These are phyloP conservation scores for Eucommia ulmoides DNA, from an alignment of 257 asterid species.

Conservation along the genomic window DNA sequence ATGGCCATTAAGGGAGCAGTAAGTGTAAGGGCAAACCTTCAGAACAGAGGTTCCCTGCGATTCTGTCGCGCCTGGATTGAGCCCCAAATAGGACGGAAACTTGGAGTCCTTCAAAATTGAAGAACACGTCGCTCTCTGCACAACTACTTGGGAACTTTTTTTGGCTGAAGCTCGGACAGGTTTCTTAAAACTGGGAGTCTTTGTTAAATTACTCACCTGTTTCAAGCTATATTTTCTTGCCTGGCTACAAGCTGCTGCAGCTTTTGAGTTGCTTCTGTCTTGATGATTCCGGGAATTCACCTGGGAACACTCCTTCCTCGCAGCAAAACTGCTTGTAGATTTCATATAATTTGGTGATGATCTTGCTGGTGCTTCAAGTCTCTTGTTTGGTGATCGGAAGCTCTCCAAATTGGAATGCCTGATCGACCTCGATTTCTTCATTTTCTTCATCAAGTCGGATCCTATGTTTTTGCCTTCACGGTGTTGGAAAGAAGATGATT, in stretches of 20 bases:
- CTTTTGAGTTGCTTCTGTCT: slow-evolving; percentile 14
- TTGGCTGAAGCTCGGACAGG: slow-evolving; percentile 28
- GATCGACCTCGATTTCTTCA: slow-evolving; percentile 59
- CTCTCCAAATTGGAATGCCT: slow-evolving; percentile 21
- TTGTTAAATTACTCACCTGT: slow-evolving; percentile 30
- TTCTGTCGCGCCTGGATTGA: slow-evolving; percentile 51
- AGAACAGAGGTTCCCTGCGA: slow-evolving; percentile 48
- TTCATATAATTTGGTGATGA: slow-evolving; percentile 71
- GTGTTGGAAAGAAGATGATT: slow-evolving; percentile 24
- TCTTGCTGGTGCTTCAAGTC: slow-evolving; percentile 7
- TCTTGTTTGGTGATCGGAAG: slow-evolving; percentile 7
- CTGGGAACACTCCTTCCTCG: slow-evolving; percentile 50
- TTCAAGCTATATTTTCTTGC: slow-evolving; percentile 27
- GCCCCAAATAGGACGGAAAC: slow-evolving; percentile 55
- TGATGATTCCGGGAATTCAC: slow-evolving; percentile 28
- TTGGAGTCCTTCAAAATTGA: slow-evolving; percentile 64
- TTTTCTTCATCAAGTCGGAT: slow-evolving; percentile 49
- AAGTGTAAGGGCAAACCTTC: slow-evolving; percentile 68
- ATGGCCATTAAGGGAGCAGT: slow-evolving; percentile 93
- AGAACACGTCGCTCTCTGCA: slow-evolving; percentile 57
- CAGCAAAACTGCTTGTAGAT: slow-evolving; percentile 72
- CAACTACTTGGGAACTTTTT: slow-evolving; percentile 28
- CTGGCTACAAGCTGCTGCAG: slow-evolving; percentile 11
- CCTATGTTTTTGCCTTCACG: slow-evolving; percentile 35
- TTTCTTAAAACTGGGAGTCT: slow-evolving; percentile 53